phyloP scores from a whole-genome alignment of 1,284 basidiomycete species.

The Irpex sp. region DNA sequence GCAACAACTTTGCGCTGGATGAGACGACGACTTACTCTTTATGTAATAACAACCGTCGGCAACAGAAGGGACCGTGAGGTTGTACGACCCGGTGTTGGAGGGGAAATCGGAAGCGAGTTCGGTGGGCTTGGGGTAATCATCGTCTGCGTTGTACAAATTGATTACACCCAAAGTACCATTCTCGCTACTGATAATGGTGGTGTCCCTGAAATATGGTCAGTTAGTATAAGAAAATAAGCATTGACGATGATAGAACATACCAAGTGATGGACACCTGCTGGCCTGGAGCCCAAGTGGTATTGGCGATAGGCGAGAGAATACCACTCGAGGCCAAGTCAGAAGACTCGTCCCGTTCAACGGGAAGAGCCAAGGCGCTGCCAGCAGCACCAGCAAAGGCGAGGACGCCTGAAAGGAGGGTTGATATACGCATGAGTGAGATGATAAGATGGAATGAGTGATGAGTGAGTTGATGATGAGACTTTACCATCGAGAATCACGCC shows the following conservation, averaged over 20 bases:
- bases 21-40: not conserved
- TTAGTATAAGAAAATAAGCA: not conserved
- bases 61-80: not conserved
- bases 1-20: not conserved
- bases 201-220: not conserved
- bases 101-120: not conserved
- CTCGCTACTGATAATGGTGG: not conserved
- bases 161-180: not conserved
- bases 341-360: not conserved
- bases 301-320: not conserved
- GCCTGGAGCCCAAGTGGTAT: not conserved
- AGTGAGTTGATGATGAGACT: not conserved
- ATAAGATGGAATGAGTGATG: not conserved
- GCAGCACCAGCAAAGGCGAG: not conserved
- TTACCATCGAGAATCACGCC: not conserved
- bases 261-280: not conserved
- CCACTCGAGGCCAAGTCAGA: not conserved
- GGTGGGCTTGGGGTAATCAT: not conserved
- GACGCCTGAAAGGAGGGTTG: not conserved
- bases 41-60: not conserved
- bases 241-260: not conserved
- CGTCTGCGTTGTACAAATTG: not conserved
- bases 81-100: not conserved
- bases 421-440: not conserved
- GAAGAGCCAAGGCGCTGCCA: not conserved